Evolutionary conservation across 192 early-diverging fungal species (phyloP).

Genomic region (Kickxella alabastrina): DNA sequence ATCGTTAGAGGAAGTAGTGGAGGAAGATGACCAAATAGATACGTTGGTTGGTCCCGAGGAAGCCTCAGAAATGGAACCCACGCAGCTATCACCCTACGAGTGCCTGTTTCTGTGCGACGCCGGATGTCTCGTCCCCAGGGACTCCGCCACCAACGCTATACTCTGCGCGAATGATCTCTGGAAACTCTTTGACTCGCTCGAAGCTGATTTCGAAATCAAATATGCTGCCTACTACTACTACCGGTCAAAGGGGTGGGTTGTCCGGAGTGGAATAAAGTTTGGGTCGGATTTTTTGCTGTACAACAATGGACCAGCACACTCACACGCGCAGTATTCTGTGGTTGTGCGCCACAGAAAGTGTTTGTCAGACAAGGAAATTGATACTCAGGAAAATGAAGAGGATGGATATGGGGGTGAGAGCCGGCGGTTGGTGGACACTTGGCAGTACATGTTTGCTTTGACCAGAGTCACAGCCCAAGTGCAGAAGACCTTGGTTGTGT

Average conservation of each 20-base stretch:
- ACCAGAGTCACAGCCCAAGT: conserved; percentile 38
- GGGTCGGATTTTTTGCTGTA: conserved; percentile 67
- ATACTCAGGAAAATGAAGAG: not conserved
- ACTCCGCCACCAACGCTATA: conserved; percentile 3
- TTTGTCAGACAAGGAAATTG: too few species aligned
- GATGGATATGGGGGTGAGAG: not conserved
- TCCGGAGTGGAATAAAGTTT: conserved; percentile 79
- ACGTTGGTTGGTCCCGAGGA: too few species aligned
- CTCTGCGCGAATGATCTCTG: conserved; percentile 13
- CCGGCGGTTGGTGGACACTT: conserved; percentile 10
- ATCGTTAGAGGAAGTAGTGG: too few species aligned
- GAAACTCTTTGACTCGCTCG: conserved; percentile 4
- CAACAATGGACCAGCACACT: conserved; percentile 23
- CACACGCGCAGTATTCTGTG: conserved; percentile 44
- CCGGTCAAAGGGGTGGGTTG: conserved; percentile 77
- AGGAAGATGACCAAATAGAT: too few species aligned
- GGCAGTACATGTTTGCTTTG: conserved; percentile 39
- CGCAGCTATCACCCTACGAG: conserved; percentile 71
- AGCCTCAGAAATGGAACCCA: too few species aligned
- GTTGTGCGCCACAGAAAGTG: conserved; percentile 8
- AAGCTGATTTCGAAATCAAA: conserved; percentile 55
- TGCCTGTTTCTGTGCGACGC: conserved; percentile 67
- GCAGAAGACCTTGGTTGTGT: conserved; percentile 37
- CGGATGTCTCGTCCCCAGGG: conserved; percentile 52
- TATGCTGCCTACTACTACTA: conserved; percentile 85